Conservation (phyloP, 495 filamentous ascomycete species). For the Aspergillus homomorphus region DNA sequence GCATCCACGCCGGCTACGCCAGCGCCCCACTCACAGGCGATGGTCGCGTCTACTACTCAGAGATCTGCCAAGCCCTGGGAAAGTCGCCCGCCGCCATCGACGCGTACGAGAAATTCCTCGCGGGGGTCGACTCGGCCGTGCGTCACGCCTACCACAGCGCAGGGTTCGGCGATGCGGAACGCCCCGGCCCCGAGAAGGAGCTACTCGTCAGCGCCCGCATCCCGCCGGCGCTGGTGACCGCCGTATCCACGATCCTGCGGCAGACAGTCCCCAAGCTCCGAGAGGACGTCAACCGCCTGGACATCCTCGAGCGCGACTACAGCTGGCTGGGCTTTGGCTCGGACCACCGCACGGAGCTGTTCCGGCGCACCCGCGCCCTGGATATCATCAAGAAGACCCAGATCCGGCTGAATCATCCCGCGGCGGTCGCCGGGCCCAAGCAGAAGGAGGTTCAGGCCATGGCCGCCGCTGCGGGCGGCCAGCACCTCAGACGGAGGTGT, state of each 20-base stretch:
- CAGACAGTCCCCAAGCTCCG: slow-evolving; percentile 39
- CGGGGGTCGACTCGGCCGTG: slow-evolving; percentile 45
- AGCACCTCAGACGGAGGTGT: slow-evolving; percentile 28
- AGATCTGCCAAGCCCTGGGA: slow-evolving; percentile 42
- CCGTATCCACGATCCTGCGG: slow-evolving; percentile 42
- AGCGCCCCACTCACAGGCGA: slow-evolving; percentile 32
- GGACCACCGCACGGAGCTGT: slow-evolving; percentile 38
- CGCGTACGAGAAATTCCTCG: slow-evolving; percentile 49
- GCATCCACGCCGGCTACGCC: slow-evolving; percentile 36
- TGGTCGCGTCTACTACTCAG: slow-evolving; percentile 39
- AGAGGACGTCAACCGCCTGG: slow-evolving; percentile 46
- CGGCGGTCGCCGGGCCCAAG: not conserved
- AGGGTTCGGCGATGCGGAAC: slow-evolving; percentile 46
- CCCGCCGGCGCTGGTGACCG: slow-evolving; percentile 39
- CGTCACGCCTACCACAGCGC: slow-evolving; percentile 45
- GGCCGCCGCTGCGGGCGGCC: not conserved
- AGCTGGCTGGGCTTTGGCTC: slow-evolving; percentile 48
- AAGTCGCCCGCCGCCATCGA: slow-evolving; percentile 43
- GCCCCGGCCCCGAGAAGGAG: slow-evolving; percentile 46
- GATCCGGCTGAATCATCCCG: slow-evolving; percentile 12
- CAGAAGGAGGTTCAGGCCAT: slow-evolving; percentile 1
- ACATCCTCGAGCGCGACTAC: slow-evolving; percentile 48
- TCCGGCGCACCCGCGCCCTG: slow-evolving; percentile 34
- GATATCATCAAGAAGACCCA: slow-evolving; percentile 48
- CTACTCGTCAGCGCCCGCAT: slow-evolving; percentile 46